These are phyloP conservation scores for Globisporangium perplexum DNA, from an alignment of 352 stramenopile genomes.

Conservation along the genomic window DNA sequence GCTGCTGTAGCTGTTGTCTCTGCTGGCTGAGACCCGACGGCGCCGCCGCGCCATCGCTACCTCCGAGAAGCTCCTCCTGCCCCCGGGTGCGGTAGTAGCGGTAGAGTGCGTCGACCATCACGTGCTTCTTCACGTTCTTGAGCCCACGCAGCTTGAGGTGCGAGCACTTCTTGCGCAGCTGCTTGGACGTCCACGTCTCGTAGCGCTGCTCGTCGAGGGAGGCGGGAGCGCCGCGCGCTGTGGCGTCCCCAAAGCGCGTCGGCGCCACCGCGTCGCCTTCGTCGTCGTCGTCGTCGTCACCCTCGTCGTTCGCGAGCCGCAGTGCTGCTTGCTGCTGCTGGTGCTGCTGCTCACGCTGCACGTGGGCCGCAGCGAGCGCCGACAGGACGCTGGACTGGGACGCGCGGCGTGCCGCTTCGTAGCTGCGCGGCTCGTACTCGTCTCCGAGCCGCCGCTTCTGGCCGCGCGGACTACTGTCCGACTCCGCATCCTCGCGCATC, in stretches of 20 bases:
- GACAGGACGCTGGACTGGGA: conserved; percentile 6
- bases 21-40: conserved; percentile 1
- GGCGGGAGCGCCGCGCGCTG: no score
- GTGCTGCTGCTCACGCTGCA: conserved; percentile 9
- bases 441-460: conserved; percentile 36
- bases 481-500: conserved; percentile 3
- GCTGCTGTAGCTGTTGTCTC: conserved; percentile 8
- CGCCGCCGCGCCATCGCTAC: conserved; percentile 1
- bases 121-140: conserved; percentile 85
- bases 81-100: conserved; percentile 69
- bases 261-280: conserved; percentile 7
- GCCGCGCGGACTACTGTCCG: conserved; percentile 16
- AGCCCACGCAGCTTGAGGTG: conserved; percentile 72
- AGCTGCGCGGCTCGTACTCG: conserved; percentile 18
- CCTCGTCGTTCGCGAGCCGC: conserved; percentile 12
- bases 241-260: no score
- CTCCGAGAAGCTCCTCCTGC: conserved; percentile 31
- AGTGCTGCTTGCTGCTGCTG: conserved; percentile 14
- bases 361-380: conserved; percentile 2
- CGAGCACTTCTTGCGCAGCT: conserved; percentile 77
- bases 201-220: conserved; percentile 54
- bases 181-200: conserved; percentile 80
- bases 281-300: conserved; percentile 12
- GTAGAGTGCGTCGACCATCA: conserved; percentile 80
- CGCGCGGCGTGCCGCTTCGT: conserved; percentile 4